phyloP scores from a whole-genome alignment of 768 basidiomycete species.

The Pleurotus citrinopileatus region DNA sequence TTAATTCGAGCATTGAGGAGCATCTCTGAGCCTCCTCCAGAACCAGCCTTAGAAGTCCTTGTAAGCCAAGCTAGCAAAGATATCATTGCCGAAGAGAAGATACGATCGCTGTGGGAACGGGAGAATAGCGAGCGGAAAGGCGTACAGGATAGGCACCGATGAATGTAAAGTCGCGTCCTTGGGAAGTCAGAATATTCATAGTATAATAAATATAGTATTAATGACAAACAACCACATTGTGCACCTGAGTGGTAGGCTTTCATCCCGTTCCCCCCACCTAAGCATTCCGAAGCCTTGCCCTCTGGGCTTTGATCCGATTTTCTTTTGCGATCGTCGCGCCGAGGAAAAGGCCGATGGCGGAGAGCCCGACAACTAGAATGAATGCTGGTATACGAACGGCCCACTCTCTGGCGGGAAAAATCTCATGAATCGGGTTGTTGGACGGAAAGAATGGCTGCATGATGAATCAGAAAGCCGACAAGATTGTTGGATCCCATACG shows the following conservation, averaged over 20 bases:
- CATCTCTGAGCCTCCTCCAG: constrained; percentile 49
- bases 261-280: too few relatives aligned
- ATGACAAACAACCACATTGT: too few relatives aligned
- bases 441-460: constrained; percentile 77
- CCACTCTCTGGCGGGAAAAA: constrained; percentile 92
- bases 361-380: constrained; percentile 75
- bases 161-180: constrained; percentile 4
- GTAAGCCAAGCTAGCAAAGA: constrained; percentile 62
- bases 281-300: constrained; percentile 59
- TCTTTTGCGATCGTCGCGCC: constrained; percentile 74
- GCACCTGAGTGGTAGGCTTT: too few relatives aligned
- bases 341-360: constrained; percentile 80
- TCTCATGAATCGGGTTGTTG: constrained; percentile 67
- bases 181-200: neutral
- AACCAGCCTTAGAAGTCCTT: constrained; percentile 41
- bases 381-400: constrained; percentile 85
- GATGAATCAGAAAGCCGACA: constrained; percentile 4
- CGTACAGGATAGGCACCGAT: constrained; percentile 9
- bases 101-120: constrained; percentile 39
- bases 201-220: too few relatives aligned
- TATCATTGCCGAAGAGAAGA: constrained; percentile 66
- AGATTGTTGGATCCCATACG: neutral
- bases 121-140: constrained; percentile 25
- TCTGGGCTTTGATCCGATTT: constrained; percentile 63
- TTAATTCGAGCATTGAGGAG: constrained; percentile 50